Evolutionary conservation across 2,329 filamentous ascomycete species (phyloP), one percentile per base, ranked within the genome.

Genomic region (Aschersonia sp.): DNA sequence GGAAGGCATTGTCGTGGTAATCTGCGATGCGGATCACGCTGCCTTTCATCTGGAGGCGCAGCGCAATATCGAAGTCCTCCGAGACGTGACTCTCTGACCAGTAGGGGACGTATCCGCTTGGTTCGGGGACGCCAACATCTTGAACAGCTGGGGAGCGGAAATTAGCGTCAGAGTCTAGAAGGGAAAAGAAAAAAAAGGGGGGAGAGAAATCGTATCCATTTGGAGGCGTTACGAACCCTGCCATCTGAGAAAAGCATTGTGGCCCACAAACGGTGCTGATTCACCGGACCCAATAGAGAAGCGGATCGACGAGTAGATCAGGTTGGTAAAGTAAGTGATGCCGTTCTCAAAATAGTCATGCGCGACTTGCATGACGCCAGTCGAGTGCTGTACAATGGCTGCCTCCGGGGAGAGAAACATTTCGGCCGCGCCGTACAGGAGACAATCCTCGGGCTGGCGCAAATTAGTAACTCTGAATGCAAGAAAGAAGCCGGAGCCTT

Each of bases 31-130:
- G 80, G 44, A 86, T 76, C 38, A 78, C 71, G 61, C 83, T 85
- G 30, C 82, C 82, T 20, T 68, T 69, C 52, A 77, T 78, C 61
- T 89, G 84, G 4, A 88, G 71, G 38, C 84, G 80, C 1, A 89
- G 71, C 9, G 80, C 75, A 65, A 87, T 84, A 51, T 88, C 84
- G 48, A 88, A 88, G 56, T 89, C 84, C 52, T 89, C 84, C 0
- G 83, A 87, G 0, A 89, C 84, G 55, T 84, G 82, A 4, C 72
- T 73, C 59, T 88, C 84, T 5, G 82, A 85, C 84, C 84, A 88
- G 65, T 78, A 86, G 55, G 81, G 79, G 10, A 79, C 74, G 53
- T 78, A 72, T 9, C 73, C 75, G 47, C 79, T 59, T 2, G 51
- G 41, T 38, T 50, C 48, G 10, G 44, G n/a, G 28, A 47, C 47